Evolutionary conservation across 371 early-diverging fungal species (phyloP).

Genomic region (Smittium culicis): DNA sequence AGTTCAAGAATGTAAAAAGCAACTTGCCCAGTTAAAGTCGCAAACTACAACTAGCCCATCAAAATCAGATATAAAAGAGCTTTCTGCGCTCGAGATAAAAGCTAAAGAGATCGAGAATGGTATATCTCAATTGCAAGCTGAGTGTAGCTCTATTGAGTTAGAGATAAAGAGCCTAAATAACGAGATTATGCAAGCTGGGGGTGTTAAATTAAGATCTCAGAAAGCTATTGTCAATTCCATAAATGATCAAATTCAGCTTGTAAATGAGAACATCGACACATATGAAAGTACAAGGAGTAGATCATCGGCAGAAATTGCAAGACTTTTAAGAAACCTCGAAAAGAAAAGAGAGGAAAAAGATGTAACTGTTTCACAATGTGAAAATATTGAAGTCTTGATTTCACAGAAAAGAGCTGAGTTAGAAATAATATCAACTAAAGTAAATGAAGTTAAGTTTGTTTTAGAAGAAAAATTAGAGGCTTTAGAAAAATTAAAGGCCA

Average conservation of each 20-base stretch:
- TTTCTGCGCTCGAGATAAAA: conserved; percentile 12
- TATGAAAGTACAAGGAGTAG: conserved; percentile 15
- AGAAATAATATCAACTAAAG: neutral
- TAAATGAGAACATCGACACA: conserved; percentile 24
- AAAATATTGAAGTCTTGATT: neutral
- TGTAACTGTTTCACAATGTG: neutral
- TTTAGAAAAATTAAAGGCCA: conserved; percentile 47
- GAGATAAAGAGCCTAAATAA: conserved; percentile 63
- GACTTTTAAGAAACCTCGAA: neutral
- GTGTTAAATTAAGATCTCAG: conserved; percentile 69
- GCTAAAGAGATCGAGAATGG: conserved; percentile 13
- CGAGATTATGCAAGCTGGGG: conserved; percentile 80
- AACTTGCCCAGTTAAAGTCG: conserved; percentile 20
- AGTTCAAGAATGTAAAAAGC: conserved; percentile 34
- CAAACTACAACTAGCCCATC: conserved; percentile 13
- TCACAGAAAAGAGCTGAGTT: neutral
- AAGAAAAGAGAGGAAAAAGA: conserved; percentile 2
- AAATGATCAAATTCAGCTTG: conserved; percentile 53
- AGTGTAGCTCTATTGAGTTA: conserved; percentile 40
- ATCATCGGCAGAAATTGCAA: neutral
- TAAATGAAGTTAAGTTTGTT: conserved; percentile 14
- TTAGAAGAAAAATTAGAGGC: conserved; percentile 57
- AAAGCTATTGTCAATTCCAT: conserved; percentile 71
- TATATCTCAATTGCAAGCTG: conserved; percentile 30
- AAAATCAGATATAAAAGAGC: conserved; percentile 16